Evolutionary conservation across 257 asterid species (phyloP).

Genomic region (Catharanthus roseus): DNA sequence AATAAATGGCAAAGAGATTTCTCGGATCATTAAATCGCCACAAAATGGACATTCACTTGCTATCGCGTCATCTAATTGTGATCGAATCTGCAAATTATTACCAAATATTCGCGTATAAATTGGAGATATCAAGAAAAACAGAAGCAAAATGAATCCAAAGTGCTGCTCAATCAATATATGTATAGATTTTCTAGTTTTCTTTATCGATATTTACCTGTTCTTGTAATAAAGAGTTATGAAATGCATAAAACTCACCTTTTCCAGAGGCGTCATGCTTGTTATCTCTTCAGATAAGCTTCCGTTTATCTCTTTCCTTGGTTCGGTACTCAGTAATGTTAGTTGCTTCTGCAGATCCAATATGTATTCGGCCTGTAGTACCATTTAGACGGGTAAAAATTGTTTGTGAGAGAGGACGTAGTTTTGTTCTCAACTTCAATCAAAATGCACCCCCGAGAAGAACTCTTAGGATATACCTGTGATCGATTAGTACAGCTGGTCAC

Average conservation of each 20-base stretch:
- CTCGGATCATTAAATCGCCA: slow-evolving; percentile 88
- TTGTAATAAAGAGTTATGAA: not conserved
- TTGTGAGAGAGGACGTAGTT: too few species aligned
- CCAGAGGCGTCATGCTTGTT: slow-evolving; percentile 59
- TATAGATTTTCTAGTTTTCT: too few species aligned
- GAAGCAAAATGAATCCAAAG: too few species aligned
- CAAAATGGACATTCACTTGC: slow-evolving; percentile 95
- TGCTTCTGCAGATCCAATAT: slow-evolving; percentile 93
- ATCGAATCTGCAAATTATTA: slow-evolving; percentile 60
- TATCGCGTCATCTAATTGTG: slow-evolving; percentile 82
- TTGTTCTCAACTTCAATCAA: too few species aligned
- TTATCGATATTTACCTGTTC: too few species aligned
- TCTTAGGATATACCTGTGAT: slow-evolving; percentile 62
- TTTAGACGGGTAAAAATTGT: slow-evolving; percentile 8
- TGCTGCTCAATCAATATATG: too few species aligned
- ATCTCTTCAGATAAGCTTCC: slow-evolving; percentile 70
- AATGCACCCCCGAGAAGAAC: too few species aligned
- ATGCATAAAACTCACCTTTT: slow-evolving; percentile 49
- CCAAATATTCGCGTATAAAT: slow-evolving; percentile 1
- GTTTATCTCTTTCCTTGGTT: slow-evolving; percentile 58
- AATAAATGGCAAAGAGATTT: slow-evolving; percentile 74
- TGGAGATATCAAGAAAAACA: not conserved
- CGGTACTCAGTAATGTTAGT: slow-evolving; percentile 69
- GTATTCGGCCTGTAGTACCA: slow-evolving; percentile 69
- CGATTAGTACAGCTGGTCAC: slow-evolving; percentile 79